A percentile compares a stretch with the other conserved stretches of the same genome.
Conservation (phyloP, 108 stramenopile genomes). For the Nannochloropsis salina region DNA sequence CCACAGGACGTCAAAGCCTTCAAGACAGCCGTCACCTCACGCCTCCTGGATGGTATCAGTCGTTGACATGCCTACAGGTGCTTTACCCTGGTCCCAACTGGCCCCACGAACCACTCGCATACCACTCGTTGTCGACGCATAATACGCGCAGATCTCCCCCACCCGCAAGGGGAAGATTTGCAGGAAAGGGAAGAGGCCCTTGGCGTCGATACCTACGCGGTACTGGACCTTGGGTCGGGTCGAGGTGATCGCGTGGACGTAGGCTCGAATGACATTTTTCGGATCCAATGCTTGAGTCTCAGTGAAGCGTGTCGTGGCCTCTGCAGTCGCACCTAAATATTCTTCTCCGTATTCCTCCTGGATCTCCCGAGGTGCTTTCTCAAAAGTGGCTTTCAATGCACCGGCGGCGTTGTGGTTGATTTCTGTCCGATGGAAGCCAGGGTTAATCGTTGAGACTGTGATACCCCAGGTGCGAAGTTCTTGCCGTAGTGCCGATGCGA, state of each 20-base stretch:
- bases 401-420: slow-evolving; percentile 5
- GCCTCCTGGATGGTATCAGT: no score
- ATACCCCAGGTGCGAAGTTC: slow-evolving; percentile 16
- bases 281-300: background rate
- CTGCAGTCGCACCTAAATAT: background rate
- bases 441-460: slow-evolving; percentile 20
- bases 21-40: no score
- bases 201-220: background rate
- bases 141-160: background rate
- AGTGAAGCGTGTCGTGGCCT: background rate
- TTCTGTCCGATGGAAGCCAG: slow-evolving; percentile 15
- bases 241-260: background rate
- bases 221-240: slow-evolving; percentile 6
- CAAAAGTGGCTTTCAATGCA: background rate
- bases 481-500: background rate
- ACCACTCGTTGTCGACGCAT: background rate
- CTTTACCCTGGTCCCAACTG: background rate
- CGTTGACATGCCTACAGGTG: background rate
- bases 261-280: slow-evolving; percentile 17
- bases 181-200: background rate
- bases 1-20: no score
- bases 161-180: slow-evolving; percentile 10
- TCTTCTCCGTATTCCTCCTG: slow-evolving; percentile 10
- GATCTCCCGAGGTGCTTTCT: slow-evolving; percentile 9
- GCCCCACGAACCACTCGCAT: slow-evolving; percentile 13